These are phyloP conservation scores for Crithidia bombi DNA, from an alignment of 208 protist genomes.

Conservation along the genomic window DNA sequence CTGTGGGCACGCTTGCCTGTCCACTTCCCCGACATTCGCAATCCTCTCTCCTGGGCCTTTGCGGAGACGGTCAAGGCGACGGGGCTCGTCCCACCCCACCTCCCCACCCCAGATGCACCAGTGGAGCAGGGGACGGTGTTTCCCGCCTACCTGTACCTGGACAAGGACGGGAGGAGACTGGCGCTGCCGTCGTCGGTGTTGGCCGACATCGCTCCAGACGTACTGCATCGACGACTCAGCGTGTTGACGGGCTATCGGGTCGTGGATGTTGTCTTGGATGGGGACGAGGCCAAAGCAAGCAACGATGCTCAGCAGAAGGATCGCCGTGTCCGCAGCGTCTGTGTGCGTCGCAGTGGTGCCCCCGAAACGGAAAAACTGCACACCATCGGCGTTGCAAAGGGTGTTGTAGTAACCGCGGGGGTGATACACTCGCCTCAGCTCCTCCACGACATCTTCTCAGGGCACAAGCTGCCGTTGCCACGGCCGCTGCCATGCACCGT, in stretches of 20 bases:
- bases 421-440: constrained; percentile 55
- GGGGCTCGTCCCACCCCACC: constrained; percentile 24
- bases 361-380: neutral
- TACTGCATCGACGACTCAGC: constrained; percentile 25
- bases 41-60: constrained; percentile 75
- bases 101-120: constrained; percentile 23
- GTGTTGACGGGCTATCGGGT: constrained; percentile 33
- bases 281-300: neutral
- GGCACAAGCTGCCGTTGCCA: neutral
- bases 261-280: constrained; percentile 24
- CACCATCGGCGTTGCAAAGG: constrained; percentile 21
- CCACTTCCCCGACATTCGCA: constrained; percentile 38
- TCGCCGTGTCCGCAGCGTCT: constrained; percentile 7
- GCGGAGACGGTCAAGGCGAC: constrained; percentile 40
- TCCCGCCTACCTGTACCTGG: constrained; percentile 50
- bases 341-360: constrained; percentile 6
- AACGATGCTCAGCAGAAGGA: neutral
- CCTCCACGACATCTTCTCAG: constrained; percentile 27
- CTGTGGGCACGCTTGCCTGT: constrained; percentile 38
- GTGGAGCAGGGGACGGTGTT: constrained; percentile 37
- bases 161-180: constrained; percentile 59
- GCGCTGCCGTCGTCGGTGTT: constrained; percentile 42
- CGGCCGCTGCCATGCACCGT: neutral
- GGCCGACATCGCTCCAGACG: constrained; percentile 19
- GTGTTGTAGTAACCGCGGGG: constrained; percentile 67